Conservation (phyloP, 768 basidiomycete genomes). For the Hypsizygus marmoreus region DNA sequence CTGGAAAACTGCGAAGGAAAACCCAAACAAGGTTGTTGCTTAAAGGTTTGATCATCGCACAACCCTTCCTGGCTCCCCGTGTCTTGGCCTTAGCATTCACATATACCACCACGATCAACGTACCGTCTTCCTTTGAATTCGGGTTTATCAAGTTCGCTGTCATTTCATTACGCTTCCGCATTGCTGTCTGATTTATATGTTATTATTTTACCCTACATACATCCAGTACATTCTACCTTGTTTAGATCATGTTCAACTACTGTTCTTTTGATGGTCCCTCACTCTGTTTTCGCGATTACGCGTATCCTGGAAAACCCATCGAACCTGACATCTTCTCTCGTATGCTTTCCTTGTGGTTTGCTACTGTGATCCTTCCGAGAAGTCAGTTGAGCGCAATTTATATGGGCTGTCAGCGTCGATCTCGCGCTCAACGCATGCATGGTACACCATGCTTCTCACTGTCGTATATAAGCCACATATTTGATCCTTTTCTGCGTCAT, state of each 20-base stretch:
- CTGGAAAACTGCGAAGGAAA: constrained; percentile 77
- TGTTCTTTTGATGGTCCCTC: too few species aligned
- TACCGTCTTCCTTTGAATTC: constrained; percentile 3
- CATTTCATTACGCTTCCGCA: constrained; percentile 17
- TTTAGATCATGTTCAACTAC: not conserved
- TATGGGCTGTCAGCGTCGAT: too few species aligned
- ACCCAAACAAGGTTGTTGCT: constrained; percentile 46
- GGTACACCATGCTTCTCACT: not conserved
- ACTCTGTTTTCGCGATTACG: too few species aligned
- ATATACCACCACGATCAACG: constrained; percentile 10
- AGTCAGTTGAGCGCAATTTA: too few species aligned
- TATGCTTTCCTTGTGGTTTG: too few species aligned
- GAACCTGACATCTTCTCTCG: too few species aligned
- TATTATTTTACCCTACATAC: constrained; percentile 17
- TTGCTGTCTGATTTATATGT: constrained; percentile 21
- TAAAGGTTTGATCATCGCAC: too few species aligned
- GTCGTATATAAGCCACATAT: too few species aligned
- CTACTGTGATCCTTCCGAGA: too few species aligned
- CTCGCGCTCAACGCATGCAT: not conserved
- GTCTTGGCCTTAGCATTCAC: constrained; percentile 4
- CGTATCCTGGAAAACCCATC: too few species aligned
- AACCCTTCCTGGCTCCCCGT: not conserved
- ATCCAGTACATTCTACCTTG: constrained; percentile 5
- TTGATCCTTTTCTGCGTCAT: too few species aligned
- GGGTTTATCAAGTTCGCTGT: constrained; percentile 17